A percentile compares a stretch with the other conserved stretches of the same genome.
These are phyloP conservation scores for Malus hybrid DNA, from an alignment of 331 rosid genomes.

Conservation along the genomic window DNA sequence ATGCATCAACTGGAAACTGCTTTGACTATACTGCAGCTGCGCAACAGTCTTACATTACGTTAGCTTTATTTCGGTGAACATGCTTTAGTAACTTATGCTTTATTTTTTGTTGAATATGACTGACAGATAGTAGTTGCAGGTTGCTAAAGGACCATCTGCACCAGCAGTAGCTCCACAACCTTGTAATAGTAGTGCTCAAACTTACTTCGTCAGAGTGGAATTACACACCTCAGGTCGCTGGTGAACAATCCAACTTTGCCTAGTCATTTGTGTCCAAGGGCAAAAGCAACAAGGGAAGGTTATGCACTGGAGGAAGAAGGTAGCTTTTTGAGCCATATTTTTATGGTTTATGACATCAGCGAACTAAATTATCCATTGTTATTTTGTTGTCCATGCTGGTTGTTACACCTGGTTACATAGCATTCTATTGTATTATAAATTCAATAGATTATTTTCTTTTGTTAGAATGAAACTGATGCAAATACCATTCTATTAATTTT, in stretches of 20 bases:
- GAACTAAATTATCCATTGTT: no score
- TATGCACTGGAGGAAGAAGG: conserved; percentile 76
- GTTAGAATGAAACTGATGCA: background rate
- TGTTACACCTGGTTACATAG: background rate
- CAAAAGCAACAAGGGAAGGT: conserved; percentile 55
- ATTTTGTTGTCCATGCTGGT: no score
- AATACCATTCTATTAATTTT: background rate
- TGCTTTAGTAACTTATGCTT: background rate
- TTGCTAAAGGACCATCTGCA: conserved; percentile 51
- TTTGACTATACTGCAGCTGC: background rate
- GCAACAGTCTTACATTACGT: background rate
- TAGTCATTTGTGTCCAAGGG: conserved; percentile 35
- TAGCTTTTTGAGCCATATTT: conserved; percentile 17
- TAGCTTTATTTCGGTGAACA: background rate
- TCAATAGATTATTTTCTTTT: background rate
- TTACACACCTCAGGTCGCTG: conserved; percentile 53
- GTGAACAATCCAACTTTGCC: conserved; percentile 47
- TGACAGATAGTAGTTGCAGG: conserved; percentile 54
- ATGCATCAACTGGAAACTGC: background rate
- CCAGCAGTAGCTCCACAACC: conserved; percentile 37
- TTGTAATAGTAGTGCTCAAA: conserved; percentile 30
- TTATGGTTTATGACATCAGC: no score
- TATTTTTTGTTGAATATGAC: background rate
- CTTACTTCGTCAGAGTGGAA: conserved; percentile 59
- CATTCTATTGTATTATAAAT: background rate